Percentiles rank a stretch among this genome's conserved stretches.
phyloP scores from a whole-genome alignment of 2,329 filamentous ascomycete genomes.

The Diaporthe longicolla region DNA sequence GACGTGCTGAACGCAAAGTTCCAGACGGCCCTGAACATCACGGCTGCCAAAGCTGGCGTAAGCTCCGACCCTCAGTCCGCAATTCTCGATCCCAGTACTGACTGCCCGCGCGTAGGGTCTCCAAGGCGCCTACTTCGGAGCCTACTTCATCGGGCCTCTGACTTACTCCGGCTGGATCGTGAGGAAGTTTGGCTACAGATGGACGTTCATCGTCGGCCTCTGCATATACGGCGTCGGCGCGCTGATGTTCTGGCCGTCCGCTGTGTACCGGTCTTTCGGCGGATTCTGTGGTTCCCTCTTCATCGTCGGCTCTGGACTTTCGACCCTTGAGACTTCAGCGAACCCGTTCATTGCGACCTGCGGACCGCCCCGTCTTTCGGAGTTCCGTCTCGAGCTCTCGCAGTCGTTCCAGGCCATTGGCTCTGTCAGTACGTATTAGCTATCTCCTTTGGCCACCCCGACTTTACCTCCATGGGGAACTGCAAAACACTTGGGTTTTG shows the following conservation, averaged over 20 bases:
- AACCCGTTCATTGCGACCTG: constrained; percentile 75
- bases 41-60: constrained; percentile 44
- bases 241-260: constrained; percentile 65
- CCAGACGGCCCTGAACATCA: constrained; percentile 44
- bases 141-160: constrained; percentile 75
- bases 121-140: constrained; percentile 53
- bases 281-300: constrained; percentile 81
- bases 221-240: constrained; percentile 73
- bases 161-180: constrained; percentile 75
- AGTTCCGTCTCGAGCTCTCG: constrained; percentile 79
- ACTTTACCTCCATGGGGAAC: not conserved
- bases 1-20: constrained; percentile 60
- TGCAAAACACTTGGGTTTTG: no score
- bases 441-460: not conserved
- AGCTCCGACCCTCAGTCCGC: not conserved
- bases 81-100: not conserved
- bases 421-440: constrained; percentile 61
- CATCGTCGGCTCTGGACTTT: constrained; percentile 78
- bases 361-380: constrained; percentile 76
- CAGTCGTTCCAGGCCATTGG: constrained; percentile 83
- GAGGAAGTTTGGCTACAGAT: constrained; percentile 72
- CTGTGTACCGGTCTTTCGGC: constrained; percentile 74
- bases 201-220: constrained; percentile 75
- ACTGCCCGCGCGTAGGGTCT: constrained; percentile 37
- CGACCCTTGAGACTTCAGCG: constrained; percentile 80